Conservation (phyloP, 306 rosid genomes). For the Crataegus laevigata region DNA sequence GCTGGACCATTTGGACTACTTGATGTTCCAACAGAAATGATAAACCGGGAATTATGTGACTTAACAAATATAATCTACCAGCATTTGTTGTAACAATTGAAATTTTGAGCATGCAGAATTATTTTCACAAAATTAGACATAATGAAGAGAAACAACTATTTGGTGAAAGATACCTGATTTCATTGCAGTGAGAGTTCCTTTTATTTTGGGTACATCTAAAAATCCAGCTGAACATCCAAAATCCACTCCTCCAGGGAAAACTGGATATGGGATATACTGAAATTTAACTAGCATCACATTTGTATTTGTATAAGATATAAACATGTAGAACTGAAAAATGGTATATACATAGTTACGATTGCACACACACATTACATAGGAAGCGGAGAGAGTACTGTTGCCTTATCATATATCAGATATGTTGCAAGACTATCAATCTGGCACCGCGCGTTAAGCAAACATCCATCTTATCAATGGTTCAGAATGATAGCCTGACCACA, state of each 20-base stretch:
- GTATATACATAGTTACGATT: background rate
- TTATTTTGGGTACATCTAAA: conserved; percentile 88
- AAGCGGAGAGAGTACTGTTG: background rate
- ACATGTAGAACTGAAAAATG: conserved; percentile 10
- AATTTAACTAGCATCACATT: conserved; percentile 76
- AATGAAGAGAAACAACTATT: conserved; percentile 3
- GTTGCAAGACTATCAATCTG: background rate
- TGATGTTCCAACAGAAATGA: background rate
- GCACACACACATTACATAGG: background rate
- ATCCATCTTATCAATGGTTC: background rate
- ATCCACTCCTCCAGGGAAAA: conserved; percentile 94
- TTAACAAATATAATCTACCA: background rate
- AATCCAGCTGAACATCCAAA: conserved; percentile 97
- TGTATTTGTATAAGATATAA: conserved; percentile 29
- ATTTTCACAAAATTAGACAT: background rate
- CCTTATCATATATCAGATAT: background rate
- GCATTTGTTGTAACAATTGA: background rate
- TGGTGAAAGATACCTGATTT: conserved; percentile 58
- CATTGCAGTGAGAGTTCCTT: conserved; percentile 97
- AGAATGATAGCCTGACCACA: background rate
- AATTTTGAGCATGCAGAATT: background rate
- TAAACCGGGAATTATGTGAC: background rate
- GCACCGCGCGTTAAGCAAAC: background rate
- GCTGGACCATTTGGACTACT: background rate
- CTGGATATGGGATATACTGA: conserved; percentile 99